A percentile compares a stretch with the other conserved stretches of the same genome.
Conservation (phyloP, 768 basidiomycete species). For the Panaeolus cyanescens region DNA sequence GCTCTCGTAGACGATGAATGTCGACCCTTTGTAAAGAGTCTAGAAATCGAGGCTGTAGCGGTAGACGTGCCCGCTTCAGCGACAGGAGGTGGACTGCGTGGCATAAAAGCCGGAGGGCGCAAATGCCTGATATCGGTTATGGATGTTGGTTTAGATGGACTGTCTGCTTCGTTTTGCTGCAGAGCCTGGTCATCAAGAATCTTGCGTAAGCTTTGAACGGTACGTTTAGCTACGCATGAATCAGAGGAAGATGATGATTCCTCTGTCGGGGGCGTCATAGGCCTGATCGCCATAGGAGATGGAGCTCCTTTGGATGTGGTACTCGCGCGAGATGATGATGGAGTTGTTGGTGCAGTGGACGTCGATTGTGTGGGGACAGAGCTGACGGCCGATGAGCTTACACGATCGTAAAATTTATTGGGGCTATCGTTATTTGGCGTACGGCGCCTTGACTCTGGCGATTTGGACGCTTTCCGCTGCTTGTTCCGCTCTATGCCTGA, state of each 20-base stretch:
- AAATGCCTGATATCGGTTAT: slow-evolving; percentile 6
- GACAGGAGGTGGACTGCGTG: slow-evolving; percentile 52
- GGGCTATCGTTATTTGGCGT: slow-evolving; percentile 7
- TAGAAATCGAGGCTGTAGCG: slow-evolving; percentile 77
- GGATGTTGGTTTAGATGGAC: slow-evolving; percentile 5
- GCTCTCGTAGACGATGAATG: slow-evolving; percentile 64
- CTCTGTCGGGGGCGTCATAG: slow-evolving; percentile 60
- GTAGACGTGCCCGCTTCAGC: slow-evolving; percentile 64
- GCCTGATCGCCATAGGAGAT: slow-evolving; percentile 27
- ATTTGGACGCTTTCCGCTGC: neutral
- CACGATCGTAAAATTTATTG: neutral
- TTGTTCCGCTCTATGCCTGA: slow-evolving; percentile 26
- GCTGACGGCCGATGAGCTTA: neutral
- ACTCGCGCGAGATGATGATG: slow-evolving; percentile 1
- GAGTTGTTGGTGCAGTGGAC: slow-evolving; percentile 7
- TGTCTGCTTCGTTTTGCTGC: slow-evolving; percentile 4
- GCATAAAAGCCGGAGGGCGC: slow-evolving; percentile 38
- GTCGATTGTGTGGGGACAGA: slow-evolving; percentile 5
- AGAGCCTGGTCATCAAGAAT: slow-evolving; percentile 63
- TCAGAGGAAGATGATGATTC: slow-evolving; percentile 63
- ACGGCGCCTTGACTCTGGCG: neutral
- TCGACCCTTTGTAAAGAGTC: slow-evolving; percentile 66
- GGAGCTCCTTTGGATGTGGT: slow-evolving; percentile 1
- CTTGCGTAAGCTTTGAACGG: slow-evolving; percentile 66
- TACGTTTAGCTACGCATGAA: slow-evolving; percentile 57